A percentile compares a stretch with the other conserved stretches of the same genome.
phyloP scores from a whole-genome alignment of 805 yeast genomes.

The Grigorovia yakushimaensis region DNA sequence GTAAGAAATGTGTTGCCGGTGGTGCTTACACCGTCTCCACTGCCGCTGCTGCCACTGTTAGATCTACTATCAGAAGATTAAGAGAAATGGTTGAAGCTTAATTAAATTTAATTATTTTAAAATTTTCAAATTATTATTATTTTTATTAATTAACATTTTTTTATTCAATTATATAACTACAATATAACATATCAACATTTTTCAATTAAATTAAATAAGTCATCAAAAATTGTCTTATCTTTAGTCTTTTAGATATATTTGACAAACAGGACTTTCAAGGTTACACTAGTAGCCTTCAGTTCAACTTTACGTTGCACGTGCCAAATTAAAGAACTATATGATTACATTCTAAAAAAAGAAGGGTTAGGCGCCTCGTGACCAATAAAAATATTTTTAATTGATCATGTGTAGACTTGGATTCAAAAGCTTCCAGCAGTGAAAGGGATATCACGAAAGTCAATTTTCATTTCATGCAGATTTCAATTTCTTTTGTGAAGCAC shows the following conservation, averaged over 20 bases:
- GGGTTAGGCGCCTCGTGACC: too few species aligned
- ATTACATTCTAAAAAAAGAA: too few species aligned
- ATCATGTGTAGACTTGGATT: too few species aligned
- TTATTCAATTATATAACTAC: neutral
- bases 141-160: slow-evolving; percentile 1
- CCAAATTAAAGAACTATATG: too few species aligned
- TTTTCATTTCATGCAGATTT: too few species aligned
- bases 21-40: slow-evolving; percentile 99
- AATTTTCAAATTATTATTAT: neutral
- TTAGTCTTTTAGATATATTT: neutral
- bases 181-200: neutral
- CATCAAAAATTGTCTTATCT: neutral
- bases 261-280: too few species aligned
- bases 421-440: too few species aligned
- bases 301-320: too few species aligned
- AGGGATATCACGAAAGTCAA: too few species aligned
- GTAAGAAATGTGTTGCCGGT: slow-evolving; percentile 97
- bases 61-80: slow-evolving; percentile 99
- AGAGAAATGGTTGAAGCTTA: slow-evolving; percentile 99
- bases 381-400: too few species aligned
- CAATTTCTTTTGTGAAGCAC: too few species aligned
- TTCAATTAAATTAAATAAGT: neutral
- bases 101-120: slow-evolving; percentile 17
- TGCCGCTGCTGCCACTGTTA: slow-evolving; percentile 99
- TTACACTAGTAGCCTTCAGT: too few species aligned